Percentiles rank a stretch among this genome's conserved stretches.
phyloP scores from a whole-genome alignment of 257 asterid genomes.

The Solanum appendiculatum region DNA sequence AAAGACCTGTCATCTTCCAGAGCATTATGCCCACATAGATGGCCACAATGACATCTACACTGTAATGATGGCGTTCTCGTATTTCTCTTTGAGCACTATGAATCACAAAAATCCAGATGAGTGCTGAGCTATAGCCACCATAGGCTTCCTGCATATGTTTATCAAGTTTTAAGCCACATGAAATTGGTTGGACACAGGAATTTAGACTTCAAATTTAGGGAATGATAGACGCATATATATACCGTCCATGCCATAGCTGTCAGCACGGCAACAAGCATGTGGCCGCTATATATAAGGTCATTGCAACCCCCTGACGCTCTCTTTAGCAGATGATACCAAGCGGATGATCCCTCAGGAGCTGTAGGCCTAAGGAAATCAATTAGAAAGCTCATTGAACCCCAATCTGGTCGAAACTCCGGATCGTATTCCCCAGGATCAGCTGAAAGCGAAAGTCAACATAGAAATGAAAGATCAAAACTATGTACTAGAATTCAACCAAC shows the following conservation, averaged over 20 bases:
- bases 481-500: background rate
- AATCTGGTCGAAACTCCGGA: slow-evolving; percentile 62
- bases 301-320: slow-evolving; percentile 96
- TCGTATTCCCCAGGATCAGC: slow-evolving; percentile 45
- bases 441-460: slow-evolving; percentile 25
- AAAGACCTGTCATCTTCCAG: slow-evolving; percentile 72
- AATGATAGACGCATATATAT: background rate
- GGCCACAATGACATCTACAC: slow-evolving; percentile 79
- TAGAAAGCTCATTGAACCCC: slow-evolving; percentile 90
- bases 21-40: slow-evolving; percentile 84
- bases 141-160: slow-evolving; percentile 71
- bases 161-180: background rate
- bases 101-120: slow-evolving; percentile 75
- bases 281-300: slow-evolving; percentile 92
- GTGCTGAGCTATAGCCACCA: slow-evolving; percentile 67
- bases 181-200: background rate
- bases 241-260: slow-evolving; percentile 99
- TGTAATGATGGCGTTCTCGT: slow-evolving; percentile 92
- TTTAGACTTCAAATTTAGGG: background rate
- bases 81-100: slow-evolving; percentile 96
- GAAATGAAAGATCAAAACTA: background rate
- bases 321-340: slow-evolving; percentile 80
- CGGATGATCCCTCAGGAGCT: slow-evolving; percentile 47
- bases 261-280: slow-evolving; percentile 91
- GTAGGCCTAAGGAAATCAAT: slow-evolving; percentile 85